Conservation (phyloP, 768 basidiomycete genomes). For the Tephrocybe sp. region DNA sequence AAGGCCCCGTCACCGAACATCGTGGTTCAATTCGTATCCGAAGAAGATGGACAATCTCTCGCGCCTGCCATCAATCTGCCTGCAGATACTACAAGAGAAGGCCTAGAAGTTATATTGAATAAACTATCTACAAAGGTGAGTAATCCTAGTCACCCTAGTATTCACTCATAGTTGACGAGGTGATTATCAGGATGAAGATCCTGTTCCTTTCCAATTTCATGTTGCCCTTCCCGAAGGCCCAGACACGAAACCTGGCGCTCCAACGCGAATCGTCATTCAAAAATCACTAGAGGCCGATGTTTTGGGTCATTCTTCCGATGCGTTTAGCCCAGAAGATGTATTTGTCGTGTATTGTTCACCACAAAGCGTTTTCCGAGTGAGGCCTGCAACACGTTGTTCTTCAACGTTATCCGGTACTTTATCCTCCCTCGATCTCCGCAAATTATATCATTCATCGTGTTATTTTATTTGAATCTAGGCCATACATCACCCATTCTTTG, state of each 20-base stretch:
- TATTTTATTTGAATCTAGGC: conserved; percentile 41
- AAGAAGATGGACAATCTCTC: conserved; percentile 76
- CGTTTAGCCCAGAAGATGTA: conserved; percentile 82
- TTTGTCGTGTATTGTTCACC: conserved; percentile 89
- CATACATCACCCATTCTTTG: conserved; percentile 93
- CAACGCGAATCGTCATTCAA: conserved; percentile 79
- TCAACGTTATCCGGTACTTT: conserved; percentile 81
- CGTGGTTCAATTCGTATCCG: conserved; percentile 89
- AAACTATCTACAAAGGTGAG: conserved; percentile 74
- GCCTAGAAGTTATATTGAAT: conserved; percentile 86
- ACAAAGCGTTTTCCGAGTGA: conserved; percentile 91
- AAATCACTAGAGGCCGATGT: conserved; percentile 84
- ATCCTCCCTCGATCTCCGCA: too few relatives aligned
- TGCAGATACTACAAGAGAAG: conserved; percentile 81
- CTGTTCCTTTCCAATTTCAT: conserved; percentile 90
- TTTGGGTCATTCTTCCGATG: conserved; percentile 64
- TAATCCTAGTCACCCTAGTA: conserved; percentile 9
- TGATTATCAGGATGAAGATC: conserved; percentile 70
- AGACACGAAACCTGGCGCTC: conserved; percentile 45
- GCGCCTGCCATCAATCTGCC: conserved; percentile 90
- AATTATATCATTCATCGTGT: background rate
- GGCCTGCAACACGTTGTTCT: conserved; percentile 92
- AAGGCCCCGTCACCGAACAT: conserved; percentile 54
- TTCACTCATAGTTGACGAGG: conserved; percentile 16
- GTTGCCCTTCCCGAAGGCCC: conserved; percentile 65